Base-by-base conservation (phyloP, 2,329 filamentous ascomycete species). In the Pseudocercospora cruenta region DNA sequence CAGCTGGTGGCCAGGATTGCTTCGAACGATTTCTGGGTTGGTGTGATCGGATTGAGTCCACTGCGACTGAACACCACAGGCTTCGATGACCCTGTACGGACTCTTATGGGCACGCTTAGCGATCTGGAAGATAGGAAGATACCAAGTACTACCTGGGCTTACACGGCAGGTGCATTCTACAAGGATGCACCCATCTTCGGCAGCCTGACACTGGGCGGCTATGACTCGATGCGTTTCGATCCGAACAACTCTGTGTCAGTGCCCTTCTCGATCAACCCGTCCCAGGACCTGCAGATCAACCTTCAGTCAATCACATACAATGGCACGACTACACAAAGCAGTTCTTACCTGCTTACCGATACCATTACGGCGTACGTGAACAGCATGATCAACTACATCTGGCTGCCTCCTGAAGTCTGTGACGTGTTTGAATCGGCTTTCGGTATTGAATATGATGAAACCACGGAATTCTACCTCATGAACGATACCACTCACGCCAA, bases 361-460 rank as follows among this genome's bases (percentile, higher is more conserved):
- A 54, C 57, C 28, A 70, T 74, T 53, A 43, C 65, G 28, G 62
- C 68, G 6, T 81, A 72, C 28, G 71, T 82, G 36, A 79, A 82
- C 68, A 80, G 79, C 6, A 78, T 79, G 16, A 74, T 81, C 9
- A 71, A 80, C 1, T 73, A 81, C 33, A 71, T 82, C 6, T 82
- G 79, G 79, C 72, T 82, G 2, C 80, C 80, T 0, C 24, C 67
- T 0, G 67, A 70, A 16, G 75, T 80, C n/a, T 82, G 81, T 65
- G 72, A 78, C 16, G 71, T 73, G 14, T 81, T 82, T 65, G 79
- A 78, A 66, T n/a, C 68, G 26, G 76, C 76, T 5, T 81, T 82
- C 66, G 77, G 77, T 1, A 72, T 82, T 2, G 76, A 72, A 4
- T 82, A 79, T 70, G 77, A 81, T 64, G 59, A 70, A 2, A 69